Base-by-base conservation (phyloP, 192 early-diverging fungal genomes). In the Gorgonomyces haynaldii region DNA sequence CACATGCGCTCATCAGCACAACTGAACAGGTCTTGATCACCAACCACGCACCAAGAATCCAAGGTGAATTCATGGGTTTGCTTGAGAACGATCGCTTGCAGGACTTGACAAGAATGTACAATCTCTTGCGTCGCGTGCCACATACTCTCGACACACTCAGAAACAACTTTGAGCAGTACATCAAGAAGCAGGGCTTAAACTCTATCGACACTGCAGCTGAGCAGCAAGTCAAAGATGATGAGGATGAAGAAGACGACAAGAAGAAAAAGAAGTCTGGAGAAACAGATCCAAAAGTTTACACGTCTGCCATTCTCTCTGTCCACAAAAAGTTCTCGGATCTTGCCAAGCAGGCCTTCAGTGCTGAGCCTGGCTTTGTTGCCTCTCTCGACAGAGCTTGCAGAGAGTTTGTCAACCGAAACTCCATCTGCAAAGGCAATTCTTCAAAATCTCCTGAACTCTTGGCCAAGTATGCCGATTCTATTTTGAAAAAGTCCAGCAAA, bases 371-470 rank as follows among this genome's bases (percentile, higher is more conserved):
- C 0, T 91, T 96, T 60, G 87, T 83, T 20, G 86, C 84, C 28
- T 84, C 89, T 17, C 64, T 95, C 37, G 92, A 96, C 69, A 88
- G 85, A 48, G 95, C 91, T 2, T 96, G 89, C 69, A 74, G 83
- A 42, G 85, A 88, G 55, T 93, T 92, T 60, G 81, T 98, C 23
- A 98, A 98, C 65, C 69, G 79, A 13, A 96, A 94, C 66, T 72
- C 67, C 21, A 76, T 93, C 19, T 91, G 89, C 64, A 76, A 74
- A 42, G 50, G 60, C 66, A 59, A 71, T 60, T 40, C 81, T 49
- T 57, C 54, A 42, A 84, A 85, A 58, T 84, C 85, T 15, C 85
- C 95, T 1, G 88, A 92, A 63, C 66, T 91, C 41, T 60, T 98
- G 41, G 92, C 95, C 0, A 81, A 81, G 38, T 92, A 84, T 65